A percentile compares a stretch with the other conserved stretches of the same genome.
Conservation (phyloP, 306 rosid species). For the Hippophae rhamnoides region DNA sequence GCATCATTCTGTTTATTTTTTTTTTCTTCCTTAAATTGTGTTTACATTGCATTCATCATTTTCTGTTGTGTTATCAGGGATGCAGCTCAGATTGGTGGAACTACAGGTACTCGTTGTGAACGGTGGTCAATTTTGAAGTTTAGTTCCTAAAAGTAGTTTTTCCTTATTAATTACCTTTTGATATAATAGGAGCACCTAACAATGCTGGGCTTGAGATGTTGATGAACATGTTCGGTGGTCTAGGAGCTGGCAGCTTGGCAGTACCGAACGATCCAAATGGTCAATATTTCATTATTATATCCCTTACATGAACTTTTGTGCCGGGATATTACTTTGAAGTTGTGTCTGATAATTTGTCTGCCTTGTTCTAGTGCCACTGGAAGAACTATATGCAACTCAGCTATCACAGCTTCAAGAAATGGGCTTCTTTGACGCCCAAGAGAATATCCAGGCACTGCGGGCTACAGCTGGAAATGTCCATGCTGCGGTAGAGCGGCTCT, state of each 20-base stretch:
- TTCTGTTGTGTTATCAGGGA: constrained; percentile 26
- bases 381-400: constrained; percentile 51
- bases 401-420: constrained; percentile 57
- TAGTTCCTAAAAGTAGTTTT: background rate
- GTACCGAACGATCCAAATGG: constrained; percentile 40
- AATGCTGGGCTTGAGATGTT: constrained; percentile 39
- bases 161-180: constrained; percentile 4
- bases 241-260: constrained; percentile 42
- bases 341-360: background rate
- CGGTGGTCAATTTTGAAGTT: too few relatives aligned
- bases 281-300: constrained; percentile 14
- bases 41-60: constrained; percentile 5
- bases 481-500: constrained; percentile 63
- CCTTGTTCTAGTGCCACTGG: constrained; percentile 39
- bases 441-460: constrained; percentile 52
- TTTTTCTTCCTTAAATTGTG: constrained; percentile 1
- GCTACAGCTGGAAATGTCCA: constrained; percentile 57
- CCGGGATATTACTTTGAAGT: background rate
- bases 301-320: background rate
- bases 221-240: constrained; percentile 61
- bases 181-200: constrained; percentile 32
- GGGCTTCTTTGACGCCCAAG: constrained; percentile 58
- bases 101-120: constrained; percentile 26
- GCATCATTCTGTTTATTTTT: too few relatives aligned
- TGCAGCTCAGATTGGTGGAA: constrained; percentile 33